These are phyloP conservation scores for Xanthoparmelia taractica DNA, from an alignment of 495 filamentous ascomycete species.

Conservation along the genomic window DNA sequence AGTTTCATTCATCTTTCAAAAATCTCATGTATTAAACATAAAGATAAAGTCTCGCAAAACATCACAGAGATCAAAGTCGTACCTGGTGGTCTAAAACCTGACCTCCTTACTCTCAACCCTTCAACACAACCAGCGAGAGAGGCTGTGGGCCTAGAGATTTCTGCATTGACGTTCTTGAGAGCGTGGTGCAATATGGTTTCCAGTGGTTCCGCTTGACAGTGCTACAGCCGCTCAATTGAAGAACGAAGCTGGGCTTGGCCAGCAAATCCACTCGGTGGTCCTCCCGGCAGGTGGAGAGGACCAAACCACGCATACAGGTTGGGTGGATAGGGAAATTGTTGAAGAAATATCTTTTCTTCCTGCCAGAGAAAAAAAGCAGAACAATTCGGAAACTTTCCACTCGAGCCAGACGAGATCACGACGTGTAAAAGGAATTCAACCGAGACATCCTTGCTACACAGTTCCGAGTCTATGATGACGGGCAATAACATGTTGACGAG, in stretches of 20 bases:
- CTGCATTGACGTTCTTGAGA: background rate
- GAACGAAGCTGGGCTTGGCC: background rate
- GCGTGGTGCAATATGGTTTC: background rate
- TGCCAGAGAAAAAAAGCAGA: background rate
- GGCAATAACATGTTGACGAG: constrained; percentile 1
- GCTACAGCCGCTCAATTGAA: background rate
- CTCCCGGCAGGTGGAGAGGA: background rate
- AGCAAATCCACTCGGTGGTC: background rate
- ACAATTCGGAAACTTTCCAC: background rate
- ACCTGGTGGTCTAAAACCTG: background rate
- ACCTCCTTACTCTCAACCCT: background rate
- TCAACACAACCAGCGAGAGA: background rate
- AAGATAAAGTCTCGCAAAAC: background rate
- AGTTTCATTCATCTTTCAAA: too few species aligned
- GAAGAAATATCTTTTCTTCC: background rate
- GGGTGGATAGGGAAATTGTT: background rate
- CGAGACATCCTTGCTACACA: background rate
- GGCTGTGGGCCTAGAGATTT: background rate
- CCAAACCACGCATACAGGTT: background rate
- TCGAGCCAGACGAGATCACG: background rate
- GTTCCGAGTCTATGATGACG: constrained; percentile 7
- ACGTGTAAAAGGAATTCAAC: background rate
- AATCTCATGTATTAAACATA: background rate
- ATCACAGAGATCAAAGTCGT: background rate
- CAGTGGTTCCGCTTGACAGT: background rate